Evolutionary conservation across 148 eudicot genomes (phyloP).

Genomic region (Heliamphora exappendiculata): DNA sequence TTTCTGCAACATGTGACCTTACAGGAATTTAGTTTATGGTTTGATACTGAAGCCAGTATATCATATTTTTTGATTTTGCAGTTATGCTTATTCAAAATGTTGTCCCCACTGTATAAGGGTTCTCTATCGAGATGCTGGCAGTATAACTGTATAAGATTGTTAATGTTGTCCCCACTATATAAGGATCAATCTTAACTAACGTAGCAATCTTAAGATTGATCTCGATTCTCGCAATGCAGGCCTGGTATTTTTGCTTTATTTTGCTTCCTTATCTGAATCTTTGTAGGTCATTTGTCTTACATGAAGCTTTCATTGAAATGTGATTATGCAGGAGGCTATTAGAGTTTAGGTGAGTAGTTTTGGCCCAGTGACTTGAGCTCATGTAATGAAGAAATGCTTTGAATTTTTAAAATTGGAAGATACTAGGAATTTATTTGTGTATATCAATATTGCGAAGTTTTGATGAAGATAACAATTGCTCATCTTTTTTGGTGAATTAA

Average conservation of each 20-base stretch:
- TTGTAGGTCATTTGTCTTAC: neutral
- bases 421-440: no score
- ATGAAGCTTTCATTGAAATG: neutral
- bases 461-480: no score
- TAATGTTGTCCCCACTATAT: no score
- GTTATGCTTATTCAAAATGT: no score
- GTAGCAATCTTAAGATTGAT: slow-evolving; percentile 94
- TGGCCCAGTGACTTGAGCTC: neutral
- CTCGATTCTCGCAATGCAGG: slow-evolving; percentile 99
- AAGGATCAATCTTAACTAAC: no score
- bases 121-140: slow-evolving; percentile 96
- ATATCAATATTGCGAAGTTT: no score
- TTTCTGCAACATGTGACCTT: no score
- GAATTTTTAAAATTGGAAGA: neutral
- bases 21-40: no score
- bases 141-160: slow-evolving; percentile 85
- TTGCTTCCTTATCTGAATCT: neutral
- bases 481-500: neutral
- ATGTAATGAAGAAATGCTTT: neutral
- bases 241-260: slow-evolving; percentile 43
- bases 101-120: slow-evolving; percentile 79
- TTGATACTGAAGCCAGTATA: no score
- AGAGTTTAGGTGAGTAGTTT: neutral
- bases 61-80: no score
- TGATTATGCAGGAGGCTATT: neutral